Evolutionary conservation across 768 basidiomycete genomes (phyloP).

Genomic region (Leccinum subgranulosum): DNA sequence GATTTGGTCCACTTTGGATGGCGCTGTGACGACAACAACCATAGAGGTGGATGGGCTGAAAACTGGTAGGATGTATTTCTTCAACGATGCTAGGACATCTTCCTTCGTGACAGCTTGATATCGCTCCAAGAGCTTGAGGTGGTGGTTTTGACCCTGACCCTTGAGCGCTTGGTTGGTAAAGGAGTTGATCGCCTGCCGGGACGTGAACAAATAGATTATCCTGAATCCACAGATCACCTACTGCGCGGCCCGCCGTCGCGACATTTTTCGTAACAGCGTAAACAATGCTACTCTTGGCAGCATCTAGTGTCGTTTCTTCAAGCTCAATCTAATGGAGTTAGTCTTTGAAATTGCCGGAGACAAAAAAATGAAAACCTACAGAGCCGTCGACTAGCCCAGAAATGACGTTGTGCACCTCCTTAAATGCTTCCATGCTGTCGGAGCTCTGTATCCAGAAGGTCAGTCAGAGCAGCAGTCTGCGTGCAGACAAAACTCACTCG

Average conservation of each 20-base stretch:
- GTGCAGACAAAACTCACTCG: slow-evolving; percentile 46
- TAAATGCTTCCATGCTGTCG: slow-evolving; percentile 73
- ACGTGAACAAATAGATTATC: slow-evolving; percentile 8
- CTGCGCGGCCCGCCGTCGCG: slow-evolving; percentile 84
- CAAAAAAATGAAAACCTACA: slow-evolving; percentile 41
- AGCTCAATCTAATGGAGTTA: slow-evolving; percentile 59
- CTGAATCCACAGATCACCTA: slow-evolving; percentile 36
- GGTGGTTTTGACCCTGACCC: slow-evolving; percentile 70
- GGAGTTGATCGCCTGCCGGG: slow-evolving; percentile 65
- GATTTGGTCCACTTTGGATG: slow-evolving; percentile 74
- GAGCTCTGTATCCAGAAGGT: slow-evolving; percentile 57
- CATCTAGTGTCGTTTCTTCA: slow-evolving; percentile 78
- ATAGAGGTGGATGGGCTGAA: slow-evolving; percentile 77
- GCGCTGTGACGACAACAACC: slow-evolving; percentile 79
- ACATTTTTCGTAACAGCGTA: slow-evolving; percentile 77
- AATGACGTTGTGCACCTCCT: slow-evolving; percentile 76
- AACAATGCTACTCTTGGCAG: slow-evolving; percentile 90
- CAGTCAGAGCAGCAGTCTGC: background rate
- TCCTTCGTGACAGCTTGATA: slow-evolving; percentile 78
- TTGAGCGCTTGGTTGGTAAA: slow-evolving; percentile 93
- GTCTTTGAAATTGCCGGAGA: background rate
- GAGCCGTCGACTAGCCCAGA: slow-evolving; percentile 77
- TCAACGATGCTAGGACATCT: slow-evolving; percentile 67
- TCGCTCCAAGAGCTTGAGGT: slow-evolving; percentile 72
- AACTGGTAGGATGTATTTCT: slow-evolving; percentile 77